A percentile compares a stretch with the other conserved stretches of the same genome.
phyloP scores from a whole-genome alignment of 164 flowering plant genomes.

The Cinnamomum chago region DNA sequence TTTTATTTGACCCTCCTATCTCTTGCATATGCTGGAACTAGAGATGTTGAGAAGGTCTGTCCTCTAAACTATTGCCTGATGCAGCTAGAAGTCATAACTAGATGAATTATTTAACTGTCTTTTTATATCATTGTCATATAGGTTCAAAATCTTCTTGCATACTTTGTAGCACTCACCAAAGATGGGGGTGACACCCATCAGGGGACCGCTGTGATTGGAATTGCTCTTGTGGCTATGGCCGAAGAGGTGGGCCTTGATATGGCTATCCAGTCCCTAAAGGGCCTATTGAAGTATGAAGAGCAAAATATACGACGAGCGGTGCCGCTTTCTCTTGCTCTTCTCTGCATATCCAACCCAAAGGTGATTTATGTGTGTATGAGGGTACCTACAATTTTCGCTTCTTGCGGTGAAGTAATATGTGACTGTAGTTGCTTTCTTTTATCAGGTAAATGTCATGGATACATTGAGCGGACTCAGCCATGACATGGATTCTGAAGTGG shows the following conservation, averaged over 20 bases:
- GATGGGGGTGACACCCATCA: conserved; percentile 66
- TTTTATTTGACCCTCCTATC: conserved; percentile 90
- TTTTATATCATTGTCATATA: conserved; percentile 16
- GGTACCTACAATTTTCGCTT: neutral
- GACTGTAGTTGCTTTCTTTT: neutral
- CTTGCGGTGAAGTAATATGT: neutral
- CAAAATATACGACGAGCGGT: conserved; percentile 89
- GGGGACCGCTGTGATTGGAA: conserved; percentile 97
- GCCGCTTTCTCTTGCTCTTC: conserved; percentile 91
- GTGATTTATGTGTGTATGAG: conserved; percentile 22
- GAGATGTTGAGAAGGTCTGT: conserved; percentile 88
- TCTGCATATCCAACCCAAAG: conserved; percentile 97
- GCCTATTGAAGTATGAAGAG: conserved; percentile 86
- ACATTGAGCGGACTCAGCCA: conserved; percentile 94
- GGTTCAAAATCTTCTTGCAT: conserved; percentile 93
- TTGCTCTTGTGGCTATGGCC: conserved; percentile 99
- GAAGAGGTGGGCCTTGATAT: conserved; percentile 95
- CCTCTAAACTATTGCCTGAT: neutral
- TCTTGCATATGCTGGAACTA: conserved; percentile 98
- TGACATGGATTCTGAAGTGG: conserved; percentile 95
- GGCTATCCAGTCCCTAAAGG: conserved; percentile 95
- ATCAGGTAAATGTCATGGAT: conserved; percentile 95
- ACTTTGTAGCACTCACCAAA: conserved; percentile 75
- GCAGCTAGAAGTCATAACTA: neutral
- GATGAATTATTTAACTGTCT: neutral